These are phyloP conservation scores for Lentinula novae-zelandiae DNA, from an alignment of 1,284 basidiomycete genomes.

Conservation along the genomic window DNA sequence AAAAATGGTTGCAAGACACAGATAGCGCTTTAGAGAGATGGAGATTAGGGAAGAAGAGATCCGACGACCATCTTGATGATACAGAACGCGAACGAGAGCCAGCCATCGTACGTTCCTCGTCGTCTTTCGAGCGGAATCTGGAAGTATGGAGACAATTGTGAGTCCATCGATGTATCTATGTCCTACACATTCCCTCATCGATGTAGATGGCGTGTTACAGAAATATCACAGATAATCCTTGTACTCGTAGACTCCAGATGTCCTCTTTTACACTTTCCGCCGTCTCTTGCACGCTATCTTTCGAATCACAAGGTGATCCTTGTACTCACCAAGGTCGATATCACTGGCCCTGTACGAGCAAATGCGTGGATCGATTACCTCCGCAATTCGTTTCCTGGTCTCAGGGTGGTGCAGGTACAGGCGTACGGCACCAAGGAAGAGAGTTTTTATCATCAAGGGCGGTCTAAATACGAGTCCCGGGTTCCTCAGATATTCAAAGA, in stretches of 20 bases:
- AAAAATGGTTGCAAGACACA: constrained; percentile 67
- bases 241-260: constrained; percentile 86
- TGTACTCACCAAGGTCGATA: constrained; percentile 83
- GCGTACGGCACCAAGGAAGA: constrained; percentile 57
- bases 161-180: constrained; percentile 26
- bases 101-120: constrained; percentile 58
- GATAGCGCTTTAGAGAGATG: constrained; percentile 56
- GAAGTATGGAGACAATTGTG: constrained; percentile 92
- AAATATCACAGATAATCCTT: constrained; percentile 82
- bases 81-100: constrained; percentile 20
- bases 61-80: constrained; percentile 14
- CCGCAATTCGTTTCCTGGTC: constrained; percentile 45
- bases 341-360: constrained; percentile 55
- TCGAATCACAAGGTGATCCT: constrained; percentile 61
- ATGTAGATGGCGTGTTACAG: constrained; percentile 80
- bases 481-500: constrained; percentile 59
- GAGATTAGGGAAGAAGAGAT: constrained; percentile 29
- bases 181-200: constrained; percentile 2
- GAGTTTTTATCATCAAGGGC: constrained; percentile 42
- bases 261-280: constrained; percentile 66
- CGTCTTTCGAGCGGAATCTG: constrained; percentile 85
- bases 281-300: constrained; percentile 52
- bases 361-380: constrained; percentile 71
- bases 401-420: constrained; percentile 70
- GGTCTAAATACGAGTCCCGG: constrained; percentile 54